Percentiles rank a stretch among this genome's conserved stretches.
Conservation (phyloP, 192 early-diverging fungal species). For the Coemansia sp. region DNA sequence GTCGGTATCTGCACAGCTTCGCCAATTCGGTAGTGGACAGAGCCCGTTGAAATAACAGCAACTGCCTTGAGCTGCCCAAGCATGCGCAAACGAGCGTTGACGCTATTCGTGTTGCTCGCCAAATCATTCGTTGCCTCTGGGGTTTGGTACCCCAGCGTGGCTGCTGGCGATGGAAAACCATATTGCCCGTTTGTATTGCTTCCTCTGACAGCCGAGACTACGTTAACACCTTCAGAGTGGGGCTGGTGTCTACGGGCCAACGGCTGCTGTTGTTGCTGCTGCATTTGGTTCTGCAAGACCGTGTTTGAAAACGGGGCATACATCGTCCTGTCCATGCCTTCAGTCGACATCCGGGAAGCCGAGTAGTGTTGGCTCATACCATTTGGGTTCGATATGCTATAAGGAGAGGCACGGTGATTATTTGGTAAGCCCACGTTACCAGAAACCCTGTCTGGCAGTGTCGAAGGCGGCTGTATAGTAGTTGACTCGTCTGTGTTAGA, state of each 20-base stretch:
- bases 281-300: background rate
- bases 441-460: background rate
- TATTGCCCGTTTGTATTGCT: background rate
- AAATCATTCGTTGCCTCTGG: background rate
- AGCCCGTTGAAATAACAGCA: conserved; percentile 30
- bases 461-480: background rate
- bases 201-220: background rate
- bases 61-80: conserved; percentile 45
- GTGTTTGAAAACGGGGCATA: background rate
- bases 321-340: background rate
- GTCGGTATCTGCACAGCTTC: conserved; percentile 20
- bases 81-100: conserved; percentile 26
- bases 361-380: background rate
- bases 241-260: background rate
- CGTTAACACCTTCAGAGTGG: background rate
- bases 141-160: background rate
- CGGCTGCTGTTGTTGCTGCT: background rate
- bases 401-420: background rate
- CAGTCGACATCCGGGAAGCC: background rate
- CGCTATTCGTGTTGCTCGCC: background rate
- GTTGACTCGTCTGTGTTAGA: background rate
- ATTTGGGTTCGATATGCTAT: background rate
- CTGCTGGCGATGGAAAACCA: background rate
- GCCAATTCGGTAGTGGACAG: conserved; percentile 27
- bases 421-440: background rate